Conservation (phyloP, 176 grass and related monocot genomes). For the Oryza glaberrima region DNA sequence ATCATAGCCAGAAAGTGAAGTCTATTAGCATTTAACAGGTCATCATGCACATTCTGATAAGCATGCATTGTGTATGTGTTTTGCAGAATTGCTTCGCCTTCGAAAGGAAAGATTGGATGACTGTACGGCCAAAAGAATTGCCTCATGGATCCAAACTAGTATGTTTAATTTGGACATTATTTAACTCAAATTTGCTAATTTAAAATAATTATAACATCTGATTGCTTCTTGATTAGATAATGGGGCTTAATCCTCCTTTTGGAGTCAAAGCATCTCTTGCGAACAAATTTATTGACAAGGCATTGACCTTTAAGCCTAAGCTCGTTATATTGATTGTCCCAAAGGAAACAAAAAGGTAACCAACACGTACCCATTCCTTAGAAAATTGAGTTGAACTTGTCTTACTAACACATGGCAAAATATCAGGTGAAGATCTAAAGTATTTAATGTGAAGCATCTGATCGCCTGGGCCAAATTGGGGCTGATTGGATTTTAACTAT, state of each 20-base stretch:
- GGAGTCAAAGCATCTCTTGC: conserved; percentile 88
- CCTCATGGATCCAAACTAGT: conserved; percentile 78
- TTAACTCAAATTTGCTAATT: conserved; percentile 20
- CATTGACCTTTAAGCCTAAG: conserved; percentile 81
- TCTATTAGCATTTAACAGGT: background rate
- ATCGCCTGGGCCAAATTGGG: no score
- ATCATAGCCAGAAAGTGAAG: background rate
- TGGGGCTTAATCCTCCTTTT: conserved; percentile 99
- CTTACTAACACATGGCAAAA: no score
- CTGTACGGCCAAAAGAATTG: conserved; percentile 63
- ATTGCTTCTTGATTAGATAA: conserved; percentile 67
- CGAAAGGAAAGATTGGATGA: conserved; percentile 97
- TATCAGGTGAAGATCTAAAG: no score
- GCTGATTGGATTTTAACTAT: no score
- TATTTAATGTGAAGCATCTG: no score
- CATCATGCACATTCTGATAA: background rate
- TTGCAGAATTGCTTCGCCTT: conserved; percentile 81
- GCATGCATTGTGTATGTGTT: conserved; percentile 24
- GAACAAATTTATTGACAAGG: conserved; percentile 97
- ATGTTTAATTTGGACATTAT: conserved; percentile 34
- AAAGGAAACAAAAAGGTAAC: conserved; percentile 86
- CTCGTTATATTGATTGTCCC: conserved; percentile 96
- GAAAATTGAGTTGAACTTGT: conserved; percentile 23
- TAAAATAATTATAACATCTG: conserved; percentile 33
- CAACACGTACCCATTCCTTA: background rate